Conservation (phyloP, 805 yeast genomes). For the Candida maesae region DNA sequence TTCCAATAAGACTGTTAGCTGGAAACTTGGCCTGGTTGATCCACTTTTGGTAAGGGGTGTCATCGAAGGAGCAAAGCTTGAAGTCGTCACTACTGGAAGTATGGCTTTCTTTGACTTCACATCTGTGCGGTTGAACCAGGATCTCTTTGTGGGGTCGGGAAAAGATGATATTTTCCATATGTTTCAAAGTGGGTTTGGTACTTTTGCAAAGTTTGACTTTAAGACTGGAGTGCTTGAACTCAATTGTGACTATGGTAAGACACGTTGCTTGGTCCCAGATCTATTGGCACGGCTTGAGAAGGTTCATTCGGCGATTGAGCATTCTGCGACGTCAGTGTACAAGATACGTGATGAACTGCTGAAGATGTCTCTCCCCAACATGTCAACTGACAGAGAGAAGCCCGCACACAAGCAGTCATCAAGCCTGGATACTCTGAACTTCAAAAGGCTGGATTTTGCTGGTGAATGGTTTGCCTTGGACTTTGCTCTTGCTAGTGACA, state of each 20-base stretch:
- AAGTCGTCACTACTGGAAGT: constrained; percentile 1
- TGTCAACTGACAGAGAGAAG: background rate
- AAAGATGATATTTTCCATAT: background rate
- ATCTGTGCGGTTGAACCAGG: constrained; percentile 2
- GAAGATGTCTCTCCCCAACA: background rate
- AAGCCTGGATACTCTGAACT: background rate
- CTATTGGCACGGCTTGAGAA: constrained; percentile 1
- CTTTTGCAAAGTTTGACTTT: constrained; percentile 3
- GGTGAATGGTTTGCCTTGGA: constrained; percentile 7
- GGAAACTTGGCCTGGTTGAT: constrained; percentile 14
- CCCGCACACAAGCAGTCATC: too few species aligned
- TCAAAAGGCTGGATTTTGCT: constrained; percentile 9
- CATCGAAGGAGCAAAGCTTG: constrained; percentile 4
- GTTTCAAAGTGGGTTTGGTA: constrained; percentile 2
- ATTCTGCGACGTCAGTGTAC: background rate
- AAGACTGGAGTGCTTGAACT: constrained; percentile 2
- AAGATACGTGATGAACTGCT: background rate
- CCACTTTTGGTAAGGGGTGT: constrained; percentile 9
- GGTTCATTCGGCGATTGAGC: constrained; percentile 4
- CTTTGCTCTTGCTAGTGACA: constrained; percentile 1
- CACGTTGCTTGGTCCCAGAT: constrained; percentile 5
- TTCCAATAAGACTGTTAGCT: constrained; percentile 6
- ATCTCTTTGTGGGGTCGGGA: background rate
- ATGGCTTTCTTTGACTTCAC: constrained; percentile 1
- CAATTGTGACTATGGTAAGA: background rate